Evolutionary conservation across 2,329 filamentous ascomycete genomes (phyloP), one percentile per base, ranked within the genome.

Genomic region (Daldinia eschscholtzii): DNA sequence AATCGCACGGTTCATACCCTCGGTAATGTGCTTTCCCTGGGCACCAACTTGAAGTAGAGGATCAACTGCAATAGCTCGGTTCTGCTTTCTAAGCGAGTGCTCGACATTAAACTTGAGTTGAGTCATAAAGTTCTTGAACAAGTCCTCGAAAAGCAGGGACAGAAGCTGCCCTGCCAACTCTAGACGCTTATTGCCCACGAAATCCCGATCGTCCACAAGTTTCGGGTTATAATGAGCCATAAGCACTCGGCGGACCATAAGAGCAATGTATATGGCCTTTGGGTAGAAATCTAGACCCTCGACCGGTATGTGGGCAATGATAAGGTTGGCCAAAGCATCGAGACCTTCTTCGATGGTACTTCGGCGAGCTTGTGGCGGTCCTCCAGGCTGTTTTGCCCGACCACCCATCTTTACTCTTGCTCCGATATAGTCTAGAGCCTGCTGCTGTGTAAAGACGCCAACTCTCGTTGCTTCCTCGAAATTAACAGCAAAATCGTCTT

Each of bases 111-210:
- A 89, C 80, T 97, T 97, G 79, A 99, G 90, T 74, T 96, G 91
- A 65, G 88, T 88, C 75, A 93, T 92, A 80, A 98, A 98, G 68
- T 93, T 92, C 83, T 99, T 99, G 88, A 99, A 99, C 67, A 98
- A 82, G 84, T 99, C 97, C 80, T 99, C 97, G 74, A 99, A 99
- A 0, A 99, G 86, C 0, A 99, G 86, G 2, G 96, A 94, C 68
- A 99, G 83, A 78, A 99, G 90, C 81, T 98, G 96, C 0, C 96
- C 96, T 61, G 97, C 97, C 81, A 99, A 81, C 80, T 99, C 96
- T 48, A 99, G 85, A 67, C 96, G 90, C 82, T 99, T 99, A 83
- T 99, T 99, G 72, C 96, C 96, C 33, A 99, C 94, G 76, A 98
- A 99, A 81, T 99, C 97, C 77, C 96, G 89, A 79, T 99, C 96